Evolutionary conservation across 495 filamentous ascomycete genomes (phyloP).

Genomic region (Podospora appendiculata): DNA sequence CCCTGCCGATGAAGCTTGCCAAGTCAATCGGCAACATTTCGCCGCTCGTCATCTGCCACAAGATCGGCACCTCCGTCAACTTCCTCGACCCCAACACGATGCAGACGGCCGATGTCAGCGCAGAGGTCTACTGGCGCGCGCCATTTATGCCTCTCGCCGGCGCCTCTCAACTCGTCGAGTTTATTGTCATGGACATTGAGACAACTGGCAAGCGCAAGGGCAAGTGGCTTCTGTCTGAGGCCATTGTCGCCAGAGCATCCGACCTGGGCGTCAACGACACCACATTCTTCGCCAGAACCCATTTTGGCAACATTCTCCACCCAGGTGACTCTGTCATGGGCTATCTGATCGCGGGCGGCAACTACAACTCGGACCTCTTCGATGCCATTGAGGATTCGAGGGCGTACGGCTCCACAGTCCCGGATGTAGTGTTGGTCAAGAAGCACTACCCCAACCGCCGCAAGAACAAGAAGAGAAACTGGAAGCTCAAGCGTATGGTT

Average conservation of each 20-base stretch:
- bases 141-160: conserved; percentile 82
- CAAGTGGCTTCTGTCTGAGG: conserved; percentile 76
- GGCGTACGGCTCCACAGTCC: conserved; percentile 65
- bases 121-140: conserved; percentile 75
- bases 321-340: conserved; percentile 88
- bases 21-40: conserved; percentile 77
- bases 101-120: conserved; percentile 77
- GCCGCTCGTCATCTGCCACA: conserved; percentile 60
- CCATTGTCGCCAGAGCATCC: conserved; percentile 74
- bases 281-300: conserved; percentile 81
- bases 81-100: conserved; percentile 86
- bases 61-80: conserved; percentile 84
- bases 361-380: conserved; percentile 82
- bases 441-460: conserved; percentile 85
- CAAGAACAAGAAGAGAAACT: conserved; percentile 74
- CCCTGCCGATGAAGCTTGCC: conserved; percentile 82
- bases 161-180: conserved; percentile 78
- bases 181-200: conserved; percentile 93
- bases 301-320: conserved; percentile 80
- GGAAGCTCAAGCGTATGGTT: conserved; percentile 90
- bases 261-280: conserved; percentile 84
- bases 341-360: conserved; percentile 78
- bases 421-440: conserved; percentile 92
- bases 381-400: conserved; percentile 69
- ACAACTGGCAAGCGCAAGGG: conserved; percentile 65